Evolutionary conservation across 2,329 filamentous ascomycete species (phyloP), one percentile per base, ranked within the genome.

Genomic region (Rutstroemia sp.): DNA sequence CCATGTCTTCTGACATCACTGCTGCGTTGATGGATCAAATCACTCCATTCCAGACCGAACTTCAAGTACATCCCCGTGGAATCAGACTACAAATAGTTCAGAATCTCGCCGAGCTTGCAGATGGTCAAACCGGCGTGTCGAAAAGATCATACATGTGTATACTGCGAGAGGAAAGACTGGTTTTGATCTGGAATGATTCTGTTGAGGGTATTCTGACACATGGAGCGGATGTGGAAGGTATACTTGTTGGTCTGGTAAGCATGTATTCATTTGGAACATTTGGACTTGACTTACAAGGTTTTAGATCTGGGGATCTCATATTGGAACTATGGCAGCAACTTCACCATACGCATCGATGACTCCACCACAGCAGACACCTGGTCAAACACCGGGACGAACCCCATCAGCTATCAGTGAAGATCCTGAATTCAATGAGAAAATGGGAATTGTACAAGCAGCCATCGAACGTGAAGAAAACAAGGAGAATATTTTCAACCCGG

Each of bases 71-170:
- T 4, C 54, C 57, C 2, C 54, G 51, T 42, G 58, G 58, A 4
- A 49, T 60, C 17, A 61, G 45, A 48, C 54, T 63, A 19, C 52
- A 54, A 34, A 75, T 80, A 41, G 73, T 71, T 12, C 73, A 76
- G 52, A 79, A 80, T 5, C 70, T 82, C 16, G 72, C 75, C 54
- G 79, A 81, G 63, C 74, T 80, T 42, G 71, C 73, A 6, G 48
- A 46, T 12, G 54, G 46, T n/a, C 46, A 39, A 7, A 47, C 56
- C 10, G 34, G 16, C 9, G 50, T 59, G 6, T 57, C 49, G 12
- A 58, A 53, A 16, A 61, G 56, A 44, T 55, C 58, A 7, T 60
- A 58, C 30, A 51, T 57, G 7, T 63, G 60, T 37, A 51, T 64
- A n/a, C 23, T 64, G 47, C 44, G 62, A 44, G 55, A 59, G 34